Percentiles rank a stretch among this genome's conserved stretches.
phyloP scores from a whole-genome alignment of 805 yeast genomes.

The Blastobotrys terrestris region DNA sequence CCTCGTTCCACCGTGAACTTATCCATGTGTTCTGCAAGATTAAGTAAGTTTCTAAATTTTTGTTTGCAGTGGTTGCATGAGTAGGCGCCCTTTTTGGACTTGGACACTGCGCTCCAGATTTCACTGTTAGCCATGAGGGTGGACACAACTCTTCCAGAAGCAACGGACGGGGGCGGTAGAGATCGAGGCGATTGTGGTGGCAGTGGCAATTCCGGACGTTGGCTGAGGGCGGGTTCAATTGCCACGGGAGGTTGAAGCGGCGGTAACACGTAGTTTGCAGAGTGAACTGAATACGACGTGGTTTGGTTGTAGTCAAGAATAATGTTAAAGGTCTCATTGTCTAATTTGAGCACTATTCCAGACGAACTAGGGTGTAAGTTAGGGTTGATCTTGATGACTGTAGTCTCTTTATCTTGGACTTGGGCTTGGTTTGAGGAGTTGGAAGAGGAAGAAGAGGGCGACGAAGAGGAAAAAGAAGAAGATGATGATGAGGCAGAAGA shows the following conservation, averaged over 20 bases:
- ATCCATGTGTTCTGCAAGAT: constrained; percentile 35
- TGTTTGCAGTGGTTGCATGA: constrained; percentile 35
- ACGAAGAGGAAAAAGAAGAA: no score
- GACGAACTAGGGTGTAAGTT: neutral
- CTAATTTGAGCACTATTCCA: neutral
- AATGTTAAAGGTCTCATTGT: neutral
- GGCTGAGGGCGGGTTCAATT: neutral
- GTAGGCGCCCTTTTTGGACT: constrained; percentile 35
- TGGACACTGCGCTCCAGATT: constrained; percentile 18
- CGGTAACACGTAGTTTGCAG: neutral
- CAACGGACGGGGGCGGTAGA: neutral
- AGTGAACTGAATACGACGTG: neutral
- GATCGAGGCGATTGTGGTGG: neutral
- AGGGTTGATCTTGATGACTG: neutral
- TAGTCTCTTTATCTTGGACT: neutral
- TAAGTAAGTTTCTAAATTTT: constrained; percentile 28
- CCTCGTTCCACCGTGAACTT: constrained; percentile 30
- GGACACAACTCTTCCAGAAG: neutral
- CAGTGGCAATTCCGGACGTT: constrained; percentile 16
- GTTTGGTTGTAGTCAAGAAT: neutral
- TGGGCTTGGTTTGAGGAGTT: no score
- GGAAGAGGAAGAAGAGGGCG: no score
- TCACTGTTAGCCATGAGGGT: neutral
- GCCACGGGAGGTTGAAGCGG: neutral
- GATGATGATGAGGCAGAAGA: neutral